Conservation (phyloP, 2,329 filamentous ascomycete genomes). For the Diaporthe humulicola region DNA sequence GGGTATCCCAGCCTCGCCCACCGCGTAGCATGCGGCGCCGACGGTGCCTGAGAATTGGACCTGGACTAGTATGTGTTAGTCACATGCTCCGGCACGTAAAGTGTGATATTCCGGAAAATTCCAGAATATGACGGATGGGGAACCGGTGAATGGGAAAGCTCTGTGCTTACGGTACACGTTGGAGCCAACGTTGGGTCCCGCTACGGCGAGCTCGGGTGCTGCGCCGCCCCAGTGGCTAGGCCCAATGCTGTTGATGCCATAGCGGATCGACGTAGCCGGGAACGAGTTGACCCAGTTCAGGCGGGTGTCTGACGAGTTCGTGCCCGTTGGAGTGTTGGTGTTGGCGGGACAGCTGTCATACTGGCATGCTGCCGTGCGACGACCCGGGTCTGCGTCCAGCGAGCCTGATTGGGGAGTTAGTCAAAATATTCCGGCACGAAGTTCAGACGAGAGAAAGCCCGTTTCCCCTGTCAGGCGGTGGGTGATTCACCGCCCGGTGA, state of each 20-base stretch:
- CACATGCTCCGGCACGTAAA: neutral
- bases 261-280: slow-evolving; percentile 74
- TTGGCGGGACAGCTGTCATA: slow-evolving; percentile 72
- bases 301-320: slow-evolving; percentile 67
- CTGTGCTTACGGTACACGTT: slow-evolving; percentile 62
- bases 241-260: slow-evolving; percentile 70
- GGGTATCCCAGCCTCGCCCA: slow-evolving; percentile 67
- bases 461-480: neutral
- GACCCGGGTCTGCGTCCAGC: slow-evolving; percentile 59
- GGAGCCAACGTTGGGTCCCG: slow-evolving; percentile 71
- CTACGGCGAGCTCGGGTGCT: slow-evolving; percentile 72
- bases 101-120: neutral
- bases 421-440: neutral
- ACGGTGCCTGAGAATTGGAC: slow-evolving; percentile 76
- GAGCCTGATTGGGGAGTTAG: slow-evolving; percentile 60
- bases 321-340: slow-evolving; percentile 65
- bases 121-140: neutral
- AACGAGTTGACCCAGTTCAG: slow-evolving; percentile 81
- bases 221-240: slow-evolving; percentile 65
- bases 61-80: slow-evolving; percentile 47
- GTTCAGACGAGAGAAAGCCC: neutral
- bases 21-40: slow-evolving; percentile 73
- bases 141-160: neutral
- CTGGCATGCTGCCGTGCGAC: slow-evolving; percentile 66
- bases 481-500: neutral